Evolutionary conservation across 768 basidiomycete species (phyloP), one percentile per base, ranked within the genome.

Genomic region (Kwoniella dendrophila): DNA sequence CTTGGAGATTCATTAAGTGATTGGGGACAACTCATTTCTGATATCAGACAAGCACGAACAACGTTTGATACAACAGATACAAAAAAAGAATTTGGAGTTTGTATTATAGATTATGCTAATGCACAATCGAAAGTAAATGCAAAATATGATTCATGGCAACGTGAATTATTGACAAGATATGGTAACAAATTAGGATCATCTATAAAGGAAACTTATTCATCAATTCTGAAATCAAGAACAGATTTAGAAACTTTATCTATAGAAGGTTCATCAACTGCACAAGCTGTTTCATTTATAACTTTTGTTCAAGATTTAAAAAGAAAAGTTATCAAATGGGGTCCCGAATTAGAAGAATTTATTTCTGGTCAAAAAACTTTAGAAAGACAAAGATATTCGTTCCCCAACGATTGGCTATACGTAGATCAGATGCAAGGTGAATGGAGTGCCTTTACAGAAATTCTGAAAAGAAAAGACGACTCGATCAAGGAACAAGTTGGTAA

Each of bases 241-340:
- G 94, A 97, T 67, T 84, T 99, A 60, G 96, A 98, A 79, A 89
- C 91, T 74, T 92, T 97, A 72, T 92, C 92, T 50, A 95, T 98
- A 78, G 94, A 97, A 75, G 92, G 92, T 0, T 78, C 78, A 32
- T 95, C 95, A 66, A 99, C 96, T 80, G 94, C 95, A 48, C 93
- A 94, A 53, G 93, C 96, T 79, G 96, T 99, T 68, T 90, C 91
- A 1, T 96, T 99, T 80, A 99, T 99, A 80, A 99, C 96, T 26
- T 98, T 97, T 76, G 95, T 99, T 2, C 96, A 99, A 80, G 96
- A 98, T 83, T 85, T 98, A 71, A 98, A 98, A 83, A 88, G 89
- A 77, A 96, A 94, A 83, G 91, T 92, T 58, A 90, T 90, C 81
- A 84, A 88, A 86, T 98, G 96, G 96, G 88, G 87, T 18, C 91